These are phyloP conservation scores for Salix suchowensis DNA, from an alignment of 345 rosid genomes.

Conservation along the genomic window DNA sequence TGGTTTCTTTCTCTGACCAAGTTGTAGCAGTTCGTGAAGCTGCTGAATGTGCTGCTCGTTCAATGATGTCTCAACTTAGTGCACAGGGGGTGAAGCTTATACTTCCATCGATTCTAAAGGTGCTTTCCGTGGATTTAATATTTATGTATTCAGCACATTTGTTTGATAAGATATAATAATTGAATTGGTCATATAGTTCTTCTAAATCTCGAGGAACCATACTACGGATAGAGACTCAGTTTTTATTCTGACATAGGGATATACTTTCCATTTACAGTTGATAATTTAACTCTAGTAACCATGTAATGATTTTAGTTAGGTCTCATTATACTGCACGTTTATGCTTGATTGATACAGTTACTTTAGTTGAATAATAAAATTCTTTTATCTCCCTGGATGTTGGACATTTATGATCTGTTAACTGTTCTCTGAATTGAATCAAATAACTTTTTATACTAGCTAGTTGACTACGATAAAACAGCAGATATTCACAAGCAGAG, in stretches of 20 bases:
- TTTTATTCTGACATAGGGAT: too few relatives aligned
- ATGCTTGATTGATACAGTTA: too few relatives aligned
- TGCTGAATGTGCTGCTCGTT: conserved; percentile 97
- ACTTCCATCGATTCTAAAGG: conserved; percentile 92
- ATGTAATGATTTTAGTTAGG: neutral
- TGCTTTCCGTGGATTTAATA: conserved; percentile 18
- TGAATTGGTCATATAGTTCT: too few relatives aligned
- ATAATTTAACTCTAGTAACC: neutral
- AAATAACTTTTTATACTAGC: neutral
- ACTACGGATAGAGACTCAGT: too few relatives aligned
- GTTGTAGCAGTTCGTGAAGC: conserved; percentile 97
- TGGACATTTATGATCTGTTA: too few relatives aligned
- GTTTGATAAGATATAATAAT: neutral
- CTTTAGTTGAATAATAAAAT: too few relatives aligned
- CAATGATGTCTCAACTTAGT: conserved; percentile 96
- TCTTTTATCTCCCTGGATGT: too few relatives aligned
- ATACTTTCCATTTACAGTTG: neutral
- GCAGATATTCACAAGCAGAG: neutral
- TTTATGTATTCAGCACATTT: neutral
- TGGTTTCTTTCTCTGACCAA: conserved; percentile 97
- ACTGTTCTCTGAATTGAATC: neutral
- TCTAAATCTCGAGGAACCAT: too few relatives aligned
- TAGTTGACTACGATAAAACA: neutral
- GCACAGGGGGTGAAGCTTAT: conserved; percentile 94
- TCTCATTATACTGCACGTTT: neutral